Base-by-base conservation (phyloP, 2,329 filamentous ascomycete genomes). In the Ramichloridium luteum region DNA sequence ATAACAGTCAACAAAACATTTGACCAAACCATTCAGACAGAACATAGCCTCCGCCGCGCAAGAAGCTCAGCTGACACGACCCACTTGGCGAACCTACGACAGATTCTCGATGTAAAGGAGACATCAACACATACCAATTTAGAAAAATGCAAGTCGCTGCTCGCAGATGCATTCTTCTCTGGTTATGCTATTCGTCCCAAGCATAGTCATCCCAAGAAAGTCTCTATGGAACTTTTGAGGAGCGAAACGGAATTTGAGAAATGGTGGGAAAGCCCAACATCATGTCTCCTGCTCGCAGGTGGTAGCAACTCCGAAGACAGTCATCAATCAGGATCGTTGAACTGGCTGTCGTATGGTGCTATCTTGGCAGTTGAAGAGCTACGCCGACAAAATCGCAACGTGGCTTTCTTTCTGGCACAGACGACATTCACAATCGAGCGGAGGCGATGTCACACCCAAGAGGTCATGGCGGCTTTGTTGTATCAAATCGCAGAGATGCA, bases 401-500 rank as follows among this genome's bases (percentile, higher is more conserved):
- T 13, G 6, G 25, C 25, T 13, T 4, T 28, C 18, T 12, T 13
- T 12, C 18, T 26, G 9, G 18, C 17, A 14, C 17, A 32, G 13
- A 25, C 30, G 9, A 26, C 5, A 6, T 20, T 15, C 11, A 14
- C 23, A 9, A 3, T 16, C 8, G 9, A 10, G 27, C 9, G 10
- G 8, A 15, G 17, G 8, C 15, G 11, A 8, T 15, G 27, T 16
- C 5, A 8, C 10, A 30, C 5, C 13, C 8, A 13, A 8, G n/a
- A 25, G 6, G 16, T 33, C 6, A 13, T 28, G 13, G 9, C n/a
- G 9, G 9, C 11, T 13, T n/a, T 33, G 11, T 9, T 28, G 5
- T 33, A 33, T 13, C 31, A 33, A 16, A 10, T 33, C 12, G 31
- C 31, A 33, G 14, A 10, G 9, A 10, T n/a, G 23, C 31, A 33